Conservation (phyloP, 148 eudicot genomes). For the Diospyros lotus region DNA sequence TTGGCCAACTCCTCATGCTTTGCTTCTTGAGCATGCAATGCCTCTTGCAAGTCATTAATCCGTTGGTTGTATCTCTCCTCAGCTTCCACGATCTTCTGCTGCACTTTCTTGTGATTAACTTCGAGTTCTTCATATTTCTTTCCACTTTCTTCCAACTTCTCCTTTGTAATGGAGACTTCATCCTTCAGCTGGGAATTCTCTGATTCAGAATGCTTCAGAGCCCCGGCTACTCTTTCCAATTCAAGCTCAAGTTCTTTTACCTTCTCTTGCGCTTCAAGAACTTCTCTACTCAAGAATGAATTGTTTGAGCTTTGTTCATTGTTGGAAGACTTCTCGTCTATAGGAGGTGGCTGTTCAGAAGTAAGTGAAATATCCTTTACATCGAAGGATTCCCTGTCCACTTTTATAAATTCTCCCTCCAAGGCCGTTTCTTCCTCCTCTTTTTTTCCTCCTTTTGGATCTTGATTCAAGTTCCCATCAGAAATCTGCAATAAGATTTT, state of each 20-base stretch:
- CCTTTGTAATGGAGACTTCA: conserved; percentile 37
- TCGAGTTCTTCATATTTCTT: conserved; percentile 59
- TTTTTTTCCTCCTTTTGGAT: conserved; percentile 39
- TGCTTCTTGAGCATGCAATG: conserved; percentile 55
- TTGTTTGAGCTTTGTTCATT: conserved; percentile 30
- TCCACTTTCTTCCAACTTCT: conserved; percentile 47
- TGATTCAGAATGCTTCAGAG: conserved; percentile 57
- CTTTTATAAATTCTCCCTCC: conserved; percentile 91
- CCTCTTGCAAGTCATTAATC: conserved; percentile 60
- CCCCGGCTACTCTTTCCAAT: conserved; percentile 44
- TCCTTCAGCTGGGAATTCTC: conserved; percentile 54
- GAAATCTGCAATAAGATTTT: conserved; percentile 13
- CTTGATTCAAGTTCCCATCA: conserved; percentile 14
- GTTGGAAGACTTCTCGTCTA: conserved; percentile 26
- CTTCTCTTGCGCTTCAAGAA: conserved; percentile 75
- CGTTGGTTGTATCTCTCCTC: conserved; percentile 51
- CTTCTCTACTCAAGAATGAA: conserved; percentile 45
- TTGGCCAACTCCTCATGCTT: conserved; percentile 62
- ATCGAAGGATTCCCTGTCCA: conserved; percentile 69
- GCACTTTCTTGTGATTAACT: conserved; percentile 51
- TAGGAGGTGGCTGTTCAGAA: conserved; percentile 26
- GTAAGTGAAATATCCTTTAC: conserved; percentile 33
- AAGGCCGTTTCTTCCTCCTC: conserved; percentile 58
- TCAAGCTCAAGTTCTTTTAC: conserved; percentile 67
- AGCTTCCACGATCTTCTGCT: conserved; percentile 42